Percentiles rank a stretch among this genome's conserved stretches.
Evolutionary conservation across 371 early-diverging fungal genomes (phyloP).

Genomic region (Apophysomyces variabilis): DNA sequence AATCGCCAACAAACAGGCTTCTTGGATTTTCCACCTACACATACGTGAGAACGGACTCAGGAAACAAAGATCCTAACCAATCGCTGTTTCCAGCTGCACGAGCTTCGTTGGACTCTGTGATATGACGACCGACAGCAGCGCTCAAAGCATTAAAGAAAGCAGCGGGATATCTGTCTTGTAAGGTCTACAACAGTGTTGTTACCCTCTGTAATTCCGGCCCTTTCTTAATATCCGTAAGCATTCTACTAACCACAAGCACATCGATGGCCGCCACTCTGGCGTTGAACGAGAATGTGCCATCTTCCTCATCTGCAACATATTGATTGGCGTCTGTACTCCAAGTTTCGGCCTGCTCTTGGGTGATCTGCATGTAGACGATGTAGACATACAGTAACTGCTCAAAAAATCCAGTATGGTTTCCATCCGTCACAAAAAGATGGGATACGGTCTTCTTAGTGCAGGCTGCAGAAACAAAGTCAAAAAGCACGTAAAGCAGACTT

Average conservation of each 20-base stretch:
- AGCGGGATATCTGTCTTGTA: constrained; percentile 62
- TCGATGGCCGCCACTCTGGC: constrained; percentile 85
- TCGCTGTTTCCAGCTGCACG: constrained; percentile 54
- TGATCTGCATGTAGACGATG: constrained; percentile 82
- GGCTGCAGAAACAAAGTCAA: constrained; percentile 71
- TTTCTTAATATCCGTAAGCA: background rate
- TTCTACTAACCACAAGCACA: constrained; percentile 58
- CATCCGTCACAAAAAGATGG: constrained; percentile 45
- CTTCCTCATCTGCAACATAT: constrained; percentile 90
- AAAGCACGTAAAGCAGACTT: constrained; percentile 68
- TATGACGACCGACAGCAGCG: constrained; percentile 56
- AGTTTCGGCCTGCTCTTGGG: constrained; percentile 76
- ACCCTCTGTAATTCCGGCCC: background rate
- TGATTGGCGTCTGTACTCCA: constrained; percentile 87
- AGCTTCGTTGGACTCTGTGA: constrained; percentile 57
- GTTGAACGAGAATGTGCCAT: constrained; percentile 81
- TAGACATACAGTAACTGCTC: constrained; percentile 64
- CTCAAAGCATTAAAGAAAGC: constrained; percentile 62
- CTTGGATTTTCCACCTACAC: constrained; percentile 83
- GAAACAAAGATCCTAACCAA: constrained; percentile 43
- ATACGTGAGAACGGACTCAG: background rate
- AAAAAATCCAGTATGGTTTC: constrained; percentile 56
- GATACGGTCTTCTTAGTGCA: constrained; percentile 57
- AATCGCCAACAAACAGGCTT: constrained; percentile 78
- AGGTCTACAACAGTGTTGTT: constrained; percentile 25